Percentiles rank a stretch among this genome's conserved stretches.
Conservation (phyloP, 2,329 filamentous ascomycete genomes). For the Thelonectria blattea region DNA sequence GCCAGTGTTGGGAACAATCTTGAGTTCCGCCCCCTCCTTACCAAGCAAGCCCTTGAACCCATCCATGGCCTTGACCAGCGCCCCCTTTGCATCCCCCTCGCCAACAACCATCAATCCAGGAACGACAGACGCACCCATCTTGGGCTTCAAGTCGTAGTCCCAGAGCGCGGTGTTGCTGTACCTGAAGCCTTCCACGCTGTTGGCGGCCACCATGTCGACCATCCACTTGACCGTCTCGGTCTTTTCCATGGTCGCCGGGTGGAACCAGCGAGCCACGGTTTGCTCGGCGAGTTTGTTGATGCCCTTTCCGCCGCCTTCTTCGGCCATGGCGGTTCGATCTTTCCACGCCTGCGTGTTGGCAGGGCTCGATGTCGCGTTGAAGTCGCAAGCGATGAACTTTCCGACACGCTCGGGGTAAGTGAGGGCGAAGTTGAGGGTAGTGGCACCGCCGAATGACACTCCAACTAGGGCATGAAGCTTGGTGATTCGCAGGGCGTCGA, state of each 20-base stretch:
- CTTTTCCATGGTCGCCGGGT: conserved; percentile 58
- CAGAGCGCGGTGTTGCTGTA: conserved; percentile 73
- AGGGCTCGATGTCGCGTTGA: conserved; percentile 73
- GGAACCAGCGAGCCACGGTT: conserved; percentile 83
- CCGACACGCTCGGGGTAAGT: conserved; percentile 64
- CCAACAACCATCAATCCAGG: conserved; percentile 75
- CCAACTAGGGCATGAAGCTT: conserved; percentile 73
- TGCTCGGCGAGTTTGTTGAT: conserved; percentile 70
- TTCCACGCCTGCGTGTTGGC: conserved; percentile 82
- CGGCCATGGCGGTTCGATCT: conserved; percentile 73
- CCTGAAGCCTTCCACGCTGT: conserved; percentile 73
- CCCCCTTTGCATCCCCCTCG: conserved; percentile 71
- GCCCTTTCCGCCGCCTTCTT: conserved; percentile 61
- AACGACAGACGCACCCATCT: conserved; percentile 60
- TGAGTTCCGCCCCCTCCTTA: conserved; percentile 60
- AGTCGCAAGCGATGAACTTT: conserved; percentile 77
- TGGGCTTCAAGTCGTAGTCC: conserved; percentile 69
- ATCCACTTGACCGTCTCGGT: conserved; percentile 60
- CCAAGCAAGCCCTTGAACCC: conserved; percentile 69
- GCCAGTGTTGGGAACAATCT: conserved; percentile 71
- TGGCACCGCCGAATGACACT: conserved; percentile 83
- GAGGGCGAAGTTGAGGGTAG: conserved; percentile 75
- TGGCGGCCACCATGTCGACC: conserved; percentile 70
- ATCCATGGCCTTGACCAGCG: conserved; percentile 80
- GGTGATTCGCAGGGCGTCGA: conserved; percentile 72